phyloP scores from a whole-genome alignment of 768 basidiomycete species.

The Mycena crocata region DNA sequence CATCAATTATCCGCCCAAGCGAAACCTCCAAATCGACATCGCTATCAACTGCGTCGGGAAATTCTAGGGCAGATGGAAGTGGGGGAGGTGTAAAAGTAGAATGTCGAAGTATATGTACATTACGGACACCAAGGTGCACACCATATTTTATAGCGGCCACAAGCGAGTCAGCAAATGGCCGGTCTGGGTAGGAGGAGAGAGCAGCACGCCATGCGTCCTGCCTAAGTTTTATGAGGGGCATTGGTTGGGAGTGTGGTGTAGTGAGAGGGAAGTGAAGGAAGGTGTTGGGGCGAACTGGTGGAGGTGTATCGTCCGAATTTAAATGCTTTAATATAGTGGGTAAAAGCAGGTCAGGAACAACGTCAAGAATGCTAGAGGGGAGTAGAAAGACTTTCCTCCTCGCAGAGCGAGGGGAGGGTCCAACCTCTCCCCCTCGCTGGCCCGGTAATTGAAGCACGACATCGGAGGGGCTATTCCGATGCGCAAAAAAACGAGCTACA shows the following conservation, averaged over 20 bases:
- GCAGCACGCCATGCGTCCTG: background rate
- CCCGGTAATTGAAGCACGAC: background rate
- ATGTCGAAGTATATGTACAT: background rate
- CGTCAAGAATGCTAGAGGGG: background rate
- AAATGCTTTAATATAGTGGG: background rate
- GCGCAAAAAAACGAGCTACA: slow-evolving; percentile 11
- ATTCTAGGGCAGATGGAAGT: slow-evolving; percentile 23
- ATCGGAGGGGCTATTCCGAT: slow-evolving; percentile 7
- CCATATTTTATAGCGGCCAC: slow-evolving; percentile 18
- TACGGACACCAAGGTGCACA: slow-evolving; percentile 21
- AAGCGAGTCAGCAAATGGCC: slow-evolving; percentile 9
- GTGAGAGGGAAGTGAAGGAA: slow-evolving; percentile 23
- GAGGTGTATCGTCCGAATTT: background rate
- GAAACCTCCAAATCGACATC: slow-evolving; percentile 24
- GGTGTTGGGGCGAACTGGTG: slow-evolving; percentile 21
- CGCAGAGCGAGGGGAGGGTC: slow-evolving; percentile 17
- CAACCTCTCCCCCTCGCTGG: slow-evolving; percentile 18
- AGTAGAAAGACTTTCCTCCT: slow-evolving; percentile 15
- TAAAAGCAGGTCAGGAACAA: background rate
- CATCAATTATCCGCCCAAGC: slow-evolving; percentile 22
- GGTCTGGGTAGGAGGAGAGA: slow-evolving; percentile 15
- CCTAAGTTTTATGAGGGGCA: slow-evolving; percentile 10
- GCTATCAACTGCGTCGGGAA: slow-evolving; percentile 2
- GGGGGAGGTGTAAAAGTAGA: slow-evolving; percentile 8
- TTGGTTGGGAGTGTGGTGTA: slow-evolving; percentile 14